phyloP scores from a whole-genome alignment of 768 basidiomycete species.

The Phanerochaete carnosa region DNA sequence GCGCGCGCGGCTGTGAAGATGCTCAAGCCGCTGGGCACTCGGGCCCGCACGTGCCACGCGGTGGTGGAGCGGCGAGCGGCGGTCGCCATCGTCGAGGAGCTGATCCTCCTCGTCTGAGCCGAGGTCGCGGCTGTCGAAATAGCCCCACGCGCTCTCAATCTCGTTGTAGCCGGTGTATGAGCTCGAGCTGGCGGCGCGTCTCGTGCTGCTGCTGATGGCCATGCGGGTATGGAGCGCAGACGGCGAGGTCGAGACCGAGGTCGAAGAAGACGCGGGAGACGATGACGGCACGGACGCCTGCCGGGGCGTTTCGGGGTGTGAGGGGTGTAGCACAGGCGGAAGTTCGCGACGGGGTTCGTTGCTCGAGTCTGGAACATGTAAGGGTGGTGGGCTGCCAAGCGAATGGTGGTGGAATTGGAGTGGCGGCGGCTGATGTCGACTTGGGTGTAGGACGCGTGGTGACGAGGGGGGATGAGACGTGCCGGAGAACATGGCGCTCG shows the following conservation, averaged over 20 bases:
- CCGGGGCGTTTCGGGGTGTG: not conserved
- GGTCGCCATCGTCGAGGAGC: slow-evolving; percentile 18
- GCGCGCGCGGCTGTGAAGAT: slow-evolving; percentile 7
- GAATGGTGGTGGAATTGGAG: not conserved
- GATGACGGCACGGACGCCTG: slow-evolving; percentile 2
- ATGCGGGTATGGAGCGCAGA: not conserved
- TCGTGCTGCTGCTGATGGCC: not conserved
- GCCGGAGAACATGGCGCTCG: slow-evolving; percentile 9
- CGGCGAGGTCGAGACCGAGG: slow-evolving; percentile 6
- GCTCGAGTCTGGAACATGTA: not conserved
- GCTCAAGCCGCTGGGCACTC: not conserved
- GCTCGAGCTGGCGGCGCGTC: not conserved
- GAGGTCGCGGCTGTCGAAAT: slow-evolving; percentile 45
- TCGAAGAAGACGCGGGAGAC: not conserved
- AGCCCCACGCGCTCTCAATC: slow-evolving; percentile 48
- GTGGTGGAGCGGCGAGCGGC: not conserved
- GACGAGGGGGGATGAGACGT: slow-evolving; percentile 3
- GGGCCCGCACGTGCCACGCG: not conserved
- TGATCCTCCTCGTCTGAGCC: slow-evolving; percentile 28
- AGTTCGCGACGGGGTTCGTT: not conserved
- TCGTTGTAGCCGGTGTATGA: slow-evolving; percentile 22
- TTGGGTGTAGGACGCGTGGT: slow-evolving; percentile 11
- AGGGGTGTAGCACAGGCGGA: not conserved
- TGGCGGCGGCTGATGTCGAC: slow-evolving; percentile 1
- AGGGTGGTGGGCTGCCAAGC: slow-evolving; percentile 4